Evolutionary conservation across 192 early-diverging fungal species (phyloP), one percentile per base, ranked within the genome.

Genomic region (Gonapodya sp.): DNA sequence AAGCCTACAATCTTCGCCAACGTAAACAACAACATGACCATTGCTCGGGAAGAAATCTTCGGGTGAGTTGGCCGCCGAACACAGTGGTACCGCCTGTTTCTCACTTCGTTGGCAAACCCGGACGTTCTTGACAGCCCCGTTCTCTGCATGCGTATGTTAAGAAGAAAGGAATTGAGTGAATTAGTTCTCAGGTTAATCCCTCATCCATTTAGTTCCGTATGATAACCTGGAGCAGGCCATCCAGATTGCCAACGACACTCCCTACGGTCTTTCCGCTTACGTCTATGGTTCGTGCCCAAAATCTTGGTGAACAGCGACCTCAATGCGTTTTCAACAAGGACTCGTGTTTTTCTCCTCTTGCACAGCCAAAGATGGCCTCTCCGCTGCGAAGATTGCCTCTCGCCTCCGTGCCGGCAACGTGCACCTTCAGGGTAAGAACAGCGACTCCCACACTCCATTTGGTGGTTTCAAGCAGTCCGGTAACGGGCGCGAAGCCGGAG

Each of bases 41-140:
- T 91, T 31, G 88, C 89, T 34, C 83, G 81, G 0, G 84, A 89
- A 77, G 89, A 92, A 80, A 88, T 92, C 31, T 92, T 92, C 85
- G 89, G 88, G 46, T 64, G 46, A 64, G 46, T n/a, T n/a, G n/a
- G n/a, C n/a, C n/a, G n/a, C n/a, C n/a, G n/a, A n/a, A n/a, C n/a
- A n/a, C n/a, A n/a, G n/a, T n/a, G n/a, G n/a, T 24, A 64, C 46
- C 8, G 24, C 46, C 24, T 64, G 8, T 64, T 16, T 64, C 24
- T 64, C 46, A 8, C 24, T 64, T 24, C 8, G 46, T 24, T 24
- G 46, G 24, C 46, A 16, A 8, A 16, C 46, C 8, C 46, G 8
- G 24, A 64, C 46, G 46, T 64, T 64, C 8, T 64, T 64, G 8
- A 16, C 24, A 64, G 75, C 75, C 75, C 75, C 31, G 75, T 77